Base-by-base conservation (phyloP, 2,329 filamentous ascomycete species). In the Sarocladium brachiariae region DNA sequence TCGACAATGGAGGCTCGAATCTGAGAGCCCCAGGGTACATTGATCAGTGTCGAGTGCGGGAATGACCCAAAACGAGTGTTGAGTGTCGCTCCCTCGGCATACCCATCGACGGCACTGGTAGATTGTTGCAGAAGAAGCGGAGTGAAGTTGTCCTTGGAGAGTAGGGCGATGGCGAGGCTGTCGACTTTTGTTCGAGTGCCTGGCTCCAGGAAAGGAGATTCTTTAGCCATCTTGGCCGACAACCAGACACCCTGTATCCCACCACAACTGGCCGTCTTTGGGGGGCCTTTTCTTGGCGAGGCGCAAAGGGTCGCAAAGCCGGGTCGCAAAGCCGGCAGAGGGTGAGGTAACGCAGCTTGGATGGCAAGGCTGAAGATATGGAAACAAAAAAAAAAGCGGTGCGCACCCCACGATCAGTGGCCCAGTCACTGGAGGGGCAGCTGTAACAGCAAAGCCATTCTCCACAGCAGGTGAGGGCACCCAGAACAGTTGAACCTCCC, bases 31-130 rank as follows among this genome's bases (percentile, higher is more conserved):
- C 92, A 97, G 37, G 88, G 86, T 50, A 90, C 74, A 4, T 81
- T 76, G 51, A 96, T 77, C 41, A 92, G 70, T 0, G 87, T 91
- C 10, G 80, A 86, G 63, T 92, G 88, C 0, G 88, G 87, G 54
- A 90, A 92, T 0, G 91, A 96, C 46, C 93, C 93, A 62, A 96
- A 99, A 39, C 91, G 84, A 1, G 92, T 99, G 70, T 96, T 97
- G 50, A 91, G 81, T 2, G 89, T 86, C 43, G 83, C 84, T 31
- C 87, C 87, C 63, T 90, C 86, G 25, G 80, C 78, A 60, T 90
- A 90, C 53, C 86, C 87, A 61, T 84, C 78, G 55, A 85, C 76
- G 37, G 80, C 76, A 49, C 81, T 81, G 33, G 79, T 75, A 19
- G 76, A 51, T 25, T 79, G 71, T 55, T 78, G 75, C 24, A 91